These are phyloP conservation scores for Colletotrichum spinosum DNA, from an alignment of 2,329 filamentous ascomycete genomes.

Conservation along the genomic window DNA sequence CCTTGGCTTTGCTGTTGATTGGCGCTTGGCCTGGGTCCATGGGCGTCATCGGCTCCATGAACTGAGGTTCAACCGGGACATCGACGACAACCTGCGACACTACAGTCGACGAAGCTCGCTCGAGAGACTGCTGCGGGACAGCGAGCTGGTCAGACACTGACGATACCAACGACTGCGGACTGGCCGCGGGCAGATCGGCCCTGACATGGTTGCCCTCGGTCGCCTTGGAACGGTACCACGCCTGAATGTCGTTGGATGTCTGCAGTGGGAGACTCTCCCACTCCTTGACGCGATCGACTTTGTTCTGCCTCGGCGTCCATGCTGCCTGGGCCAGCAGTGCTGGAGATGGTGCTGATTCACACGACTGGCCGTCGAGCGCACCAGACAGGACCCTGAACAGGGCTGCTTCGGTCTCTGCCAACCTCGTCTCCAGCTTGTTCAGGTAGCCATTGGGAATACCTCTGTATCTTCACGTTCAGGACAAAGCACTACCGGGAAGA, in stretches of 20 bases:
- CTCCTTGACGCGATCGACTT: constrained; percentile 44
- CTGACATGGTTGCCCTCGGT: not conserved
- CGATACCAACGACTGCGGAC: constrained; percentile 15
- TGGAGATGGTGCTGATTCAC: constrained; percentile 3
- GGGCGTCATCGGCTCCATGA: constrained; percentile 19
- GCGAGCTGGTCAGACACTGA: not conserved
- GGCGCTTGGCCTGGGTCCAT: not conserved
- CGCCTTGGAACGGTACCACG: constrained; percentile 40
- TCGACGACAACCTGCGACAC: not conserved
- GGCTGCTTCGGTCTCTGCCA: constrained; percentile 47
- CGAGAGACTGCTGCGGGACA: not conserved
- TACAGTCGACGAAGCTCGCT: not conserved
- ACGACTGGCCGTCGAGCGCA: not conserved
- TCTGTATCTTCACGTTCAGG: constrained; percentile 35
- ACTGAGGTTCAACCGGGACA: constrained; percentile 24
- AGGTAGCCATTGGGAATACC: constrained; percentile 53
- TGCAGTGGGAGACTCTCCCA: constrained; percentile 44
- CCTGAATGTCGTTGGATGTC: constrained; percentile 35
- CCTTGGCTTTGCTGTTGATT: constrained; percentile 22
- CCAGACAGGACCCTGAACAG: constrained; percentile 41
- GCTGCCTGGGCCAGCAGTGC: constrained; percentile 1
- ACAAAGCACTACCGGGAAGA: constrained; percentile 16
- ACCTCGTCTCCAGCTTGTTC: constrained; percentile 50
- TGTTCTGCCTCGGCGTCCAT: constrained; percentile 39
- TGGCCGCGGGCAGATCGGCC: constrained; percentile 7